Conservation (phyloP, 2,329 filamentous ascomycete genomes). For the Neurospora sp. region DNA sequence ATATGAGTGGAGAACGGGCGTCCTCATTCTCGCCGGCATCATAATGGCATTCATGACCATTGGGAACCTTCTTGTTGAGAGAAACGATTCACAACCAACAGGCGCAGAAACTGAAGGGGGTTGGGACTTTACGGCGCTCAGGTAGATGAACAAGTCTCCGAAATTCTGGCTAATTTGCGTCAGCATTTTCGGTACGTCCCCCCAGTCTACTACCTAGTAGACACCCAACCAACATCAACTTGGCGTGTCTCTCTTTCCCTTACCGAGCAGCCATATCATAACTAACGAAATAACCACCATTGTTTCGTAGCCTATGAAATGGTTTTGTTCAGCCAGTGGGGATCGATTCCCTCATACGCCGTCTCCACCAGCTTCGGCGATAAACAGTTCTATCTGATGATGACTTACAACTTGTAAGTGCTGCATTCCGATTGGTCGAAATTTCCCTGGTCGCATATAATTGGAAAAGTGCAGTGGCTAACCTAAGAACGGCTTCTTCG, state of each 20-base stretch:
- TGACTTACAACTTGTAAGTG: slow-evolving; percentile 23
- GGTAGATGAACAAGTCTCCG: slow-evolving; percentile 6
- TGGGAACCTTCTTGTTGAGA: slow-evolving; percentile 15
- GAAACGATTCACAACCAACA: slow-evolving; percentile 6
- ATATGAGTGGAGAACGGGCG: slow-evolving; percentile 14
- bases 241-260: neutral
- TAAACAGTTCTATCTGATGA: slow-evolving; percentile 20
- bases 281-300: neutral
- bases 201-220: neutral
- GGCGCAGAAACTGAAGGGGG: neutral
- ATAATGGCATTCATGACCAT: slow-evolving; percentile 13
- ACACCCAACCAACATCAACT: neutral
- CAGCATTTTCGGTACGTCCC: slow-evolving; percentile 19
- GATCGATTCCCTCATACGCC: slow-evolving; percentile 21
- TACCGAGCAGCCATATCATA: neutral
- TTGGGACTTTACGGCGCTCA: slow-evolving; percentile 5
- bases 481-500: neutral
- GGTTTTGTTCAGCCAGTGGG: slow-evolving; percentile 23
- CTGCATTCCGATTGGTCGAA: neutral
- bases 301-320: slow-evolving; percentile 20
- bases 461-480: slow-evolving; percentile 1
- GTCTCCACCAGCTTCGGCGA: slow-evolving; percentile 14
- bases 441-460: neutral
- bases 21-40: slow-evolving; percentile 17
- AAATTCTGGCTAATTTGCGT: slow-evolving; percentile 20